These are phyloP conservation scores for Fusarium camptoceras DNA, from an alignment of 2,329 filamentous ascomycete species.

Conservation along the genomic window DNA sequence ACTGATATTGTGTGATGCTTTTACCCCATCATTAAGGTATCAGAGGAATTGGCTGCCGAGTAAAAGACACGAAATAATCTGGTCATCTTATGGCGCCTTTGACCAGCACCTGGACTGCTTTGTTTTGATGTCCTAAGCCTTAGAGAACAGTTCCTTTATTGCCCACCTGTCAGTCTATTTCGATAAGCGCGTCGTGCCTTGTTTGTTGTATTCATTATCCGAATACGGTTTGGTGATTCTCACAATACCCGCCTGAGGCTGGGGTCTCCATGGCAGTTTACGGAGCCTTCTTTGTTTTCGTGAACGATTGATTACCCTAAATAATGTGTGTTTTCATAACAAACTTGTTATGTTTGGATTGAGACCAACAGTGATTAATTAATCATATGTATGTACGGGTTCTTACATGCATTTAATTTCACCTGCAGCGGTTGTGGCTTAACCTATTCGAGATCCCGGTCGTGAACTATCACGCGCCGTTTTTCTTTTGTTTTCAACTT, in stretches of 20 bases:
- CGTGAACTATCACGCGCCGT: constrained; percentile 14
- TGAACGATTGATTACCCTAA: constrained; percentile 23
- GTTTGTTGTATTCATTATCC: neutral
- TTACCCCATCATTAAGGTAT: neutral
- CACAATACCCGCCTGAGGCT: constrained; percentile 4
- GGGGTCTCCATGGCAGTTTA: constrained; percentile 9
- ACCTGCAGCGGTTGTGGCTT: constrained; percentile 37
- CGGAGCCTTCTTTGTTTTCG: neutral
- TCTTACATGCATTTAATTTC: constrained; percentile 34
- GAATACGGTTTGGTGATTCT: constrained; percentile 23
- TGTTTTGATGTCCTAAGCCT: neutral
- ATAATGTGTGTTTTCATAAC: constrained; percentile 6
- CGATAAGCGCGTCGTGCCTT: neutral
- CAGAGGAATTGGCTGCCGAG: neutral
- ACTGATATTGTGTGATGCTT: constrained; percentile 1
- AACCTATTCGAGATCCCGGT: constrained; percentile 16
- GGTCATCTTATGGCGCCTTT: neutral
- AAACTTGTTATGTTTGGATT: neutral
- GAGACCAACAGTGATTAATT: neutral
- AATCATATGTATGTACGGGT: constrained; percentile 1
- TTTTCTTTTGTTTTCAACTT: constrained; percentile 26
- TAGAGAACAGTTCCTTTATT: neutral
- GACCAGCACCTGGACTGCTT: neutral
- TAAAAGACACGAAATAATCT: neutral
- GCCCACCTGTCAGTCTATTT: neutral